A percentile compares a stretch with the other conserved stretches of the same genome.
These are phyloP conservation scores for Xanthoceras sorbifolium DNA, from an alignment of 345 rosid species.

Conservation along the genomic window DNA sequence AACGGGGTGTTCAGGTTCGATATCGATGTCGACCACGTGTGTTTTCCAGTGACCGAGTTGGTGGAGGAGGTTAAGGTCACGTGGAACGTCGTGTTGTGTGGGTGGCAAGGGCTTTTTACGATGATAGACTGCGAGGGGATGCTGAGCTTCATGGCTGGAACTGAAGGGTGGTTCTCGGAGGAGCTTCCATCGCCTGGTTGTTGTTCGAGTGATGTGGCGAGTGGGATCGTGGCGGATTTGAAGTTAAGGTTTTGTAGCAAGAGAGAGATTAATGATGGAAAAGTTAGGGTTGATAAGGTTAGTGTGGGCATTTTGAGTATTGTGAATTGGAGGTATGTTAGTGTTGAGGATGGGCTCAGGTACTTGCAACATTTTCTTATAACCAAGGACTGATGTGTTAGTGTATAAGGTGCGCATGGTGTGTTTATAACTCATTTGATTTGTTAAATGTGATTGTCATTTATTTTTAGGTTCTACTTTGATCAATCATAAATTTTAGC, in stretches of 20 bases:
- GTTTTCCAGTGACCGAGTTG: neutral
- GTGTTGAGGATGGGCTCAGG: conserved; percentile 46
- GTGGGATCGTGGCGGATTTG: conserved; percentile 47
- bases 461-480: too few relatives aligned
- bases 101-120: conserved; percentile 42
- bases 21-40: neutral
- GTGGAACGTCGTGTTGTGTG: conserved; percentile 44
- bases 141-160: conserved; percentile 12
- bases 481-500: too few relatives aligned
- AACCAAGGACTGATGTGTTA: conserved; percentile 3
- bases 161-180: conserved; percentile 49
- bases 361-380: conserved; percentile 55
- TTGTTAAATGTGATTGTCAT: too few relatives aligned
- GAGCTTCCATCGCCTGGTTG: conserved; percentile 49
- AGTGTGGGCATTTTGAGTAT: conserved; percentile 44
- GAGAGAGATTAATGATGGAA: neutral
- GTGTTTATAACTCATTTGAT: too few relatives aligned
- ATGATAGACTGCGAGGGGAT: conserved; percentile 45
- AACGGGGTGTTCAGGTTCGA: conserved; percentile 41
- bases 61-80: conserved; percentile 30
- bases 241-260: conserved; percentile 29
- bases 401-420: too few relatives aligned
- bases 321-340: conserved; percentile 49
- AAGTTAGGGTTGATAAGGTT: conserved; percentile 29
- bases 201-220: conserved; percentile 27